Percentiles rank a stretch among this genome's conserved stretches.
These are phyloP conservation scores for Yamadazyma tumulicola DNA, from an alignment of 805 yeast genomes.

Conservation along the genomic window DNA sequence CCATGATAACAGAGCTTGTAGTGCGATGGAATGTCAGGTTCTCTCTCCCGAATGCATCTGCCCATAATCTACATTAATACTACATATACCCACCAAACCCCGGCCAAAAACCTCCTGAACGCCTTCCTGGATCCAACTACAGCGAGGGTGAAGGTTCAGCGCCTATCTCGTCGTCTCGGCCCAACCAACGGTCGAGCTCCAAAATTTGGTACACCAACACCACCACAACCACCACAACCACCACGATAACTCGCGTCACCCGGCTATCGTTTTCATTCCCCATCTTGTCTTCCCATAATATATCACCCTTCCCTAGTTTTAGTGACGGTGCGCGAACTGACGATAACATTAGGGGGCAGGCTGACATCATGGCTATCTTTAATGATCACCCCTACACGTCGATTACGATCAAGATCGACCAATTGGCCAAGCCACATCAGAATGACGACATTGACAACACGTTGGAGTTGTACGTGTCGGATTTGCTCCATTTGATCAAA, in stretches of 20 bases:
- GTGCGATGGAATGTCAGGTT: too few relatives aligned
- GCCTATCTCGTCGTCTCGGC: background rate
- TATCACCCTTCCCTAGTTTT: too few relatives aligned
- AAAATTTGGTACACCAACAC: conserved; percentile 3
- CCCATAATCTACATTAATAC: too few relatives aligned
- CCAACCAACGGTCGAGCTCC: conserved; percentile 7
- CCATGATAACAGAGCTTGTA: too few relatives aligned
- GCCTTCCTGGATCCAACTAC: too few relatives aligned
- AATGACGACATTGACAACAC: conserved; percentile 37
- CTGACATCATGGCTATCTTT: conserved; percentile 13
- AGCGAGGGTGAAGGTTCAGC: too few relatives aligned
- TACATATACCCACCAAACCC: too few relatives aligned
- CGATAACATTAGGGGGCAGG: conserved; percentile 2
- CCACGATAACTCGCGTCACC: background rate
- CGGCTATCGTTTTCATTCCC: background rate
- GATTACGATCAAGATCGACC: conserved; percentile 61
- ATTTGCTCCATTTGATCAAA: conserved; percentile 51
- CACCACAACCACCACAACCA: conserved; percentile 4
- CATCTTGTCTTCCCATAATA: background rate
- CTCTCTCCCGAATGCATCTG: too few relatives aligned
- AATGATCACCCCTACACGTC: conserved; percentile 64
- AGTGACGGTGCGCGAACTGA: too few relatives aligned
- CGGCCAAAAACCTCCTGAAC: too few relatives aligned
- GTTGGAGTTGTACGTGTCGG: conserved; percentile 49
- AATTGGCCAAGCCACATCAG: conserved; percentile 42